phyloP scores from a whole-genome alignment of 495 filamentous ascomycete genomes.

The Bathelium albidoporum region DNA sequence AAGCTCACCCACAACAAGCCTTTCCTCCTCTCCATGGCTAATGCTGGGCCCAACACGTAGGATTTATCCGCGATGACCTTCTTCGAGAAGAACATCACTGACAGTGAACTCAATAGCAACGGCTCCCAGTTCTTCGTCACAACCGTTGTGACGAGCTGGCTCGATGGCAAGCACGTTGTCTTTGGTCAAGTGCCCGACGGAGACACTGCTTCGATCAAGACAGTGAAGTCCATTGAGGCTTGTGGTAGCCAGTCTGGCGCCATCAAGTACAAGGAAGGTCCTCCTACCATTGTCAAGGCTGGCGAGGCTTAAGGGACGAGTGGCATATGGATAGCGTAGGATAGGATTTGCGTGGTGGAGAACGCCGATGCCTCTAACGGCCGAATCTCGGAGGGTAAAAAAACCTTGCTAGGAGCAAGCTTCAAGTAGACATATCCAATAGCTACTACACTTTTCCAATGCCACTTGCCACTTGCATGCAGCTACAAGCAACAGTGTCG shows the following conservation, averaged over 20 bases:
- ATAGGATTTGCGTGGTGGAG: neutral
- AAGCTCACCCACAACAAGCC: constrained; percentile 49
- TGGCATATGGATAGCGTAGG: neutral
- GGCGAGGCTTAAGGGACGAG: constrained; percentile 16
- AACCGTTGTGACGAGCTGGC: constrained; percentile 36
- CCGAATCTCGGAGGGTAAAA: neutral
- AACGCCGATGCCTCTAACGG: neutral
- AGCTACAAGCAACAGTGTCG: too few species aligned
- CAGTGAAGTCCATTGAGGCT: constrained; percentile 33
- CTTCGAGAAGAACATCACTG: neutral
- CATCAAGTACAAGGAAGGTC: constrained; percentile 30
- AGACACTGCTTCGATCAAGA: constrained; percentile 25
- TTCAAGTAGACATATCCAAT: neutral
- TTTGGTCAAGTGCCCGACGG: constrained; percentile 32
- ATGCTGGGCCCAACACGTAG: constrained; percentile 71
- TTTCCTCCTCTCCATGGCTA: constrained; percentile 72
- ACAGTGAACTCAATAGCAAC: constrained; percentile 39
- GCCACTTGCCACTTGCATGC: too few species aligned
- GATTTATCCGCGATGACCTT: constrained; percentile 18
- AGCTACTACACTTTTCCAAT: neutral
- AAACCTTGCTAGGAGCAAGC: neutral
- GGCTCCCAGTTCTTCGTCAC: constrained; percentile 61
- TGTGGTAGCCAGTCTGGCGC: constrained; percentile 27
- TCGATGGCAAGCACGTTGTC: constrained; percentile 38
- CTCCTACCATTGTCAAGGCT: constrained; percentile 27